Evolutionary conservation across 495 filamentous ascomycete genomes (phyloP).

Genomic region (Penicillium macrosclerotiorum): DNA sequence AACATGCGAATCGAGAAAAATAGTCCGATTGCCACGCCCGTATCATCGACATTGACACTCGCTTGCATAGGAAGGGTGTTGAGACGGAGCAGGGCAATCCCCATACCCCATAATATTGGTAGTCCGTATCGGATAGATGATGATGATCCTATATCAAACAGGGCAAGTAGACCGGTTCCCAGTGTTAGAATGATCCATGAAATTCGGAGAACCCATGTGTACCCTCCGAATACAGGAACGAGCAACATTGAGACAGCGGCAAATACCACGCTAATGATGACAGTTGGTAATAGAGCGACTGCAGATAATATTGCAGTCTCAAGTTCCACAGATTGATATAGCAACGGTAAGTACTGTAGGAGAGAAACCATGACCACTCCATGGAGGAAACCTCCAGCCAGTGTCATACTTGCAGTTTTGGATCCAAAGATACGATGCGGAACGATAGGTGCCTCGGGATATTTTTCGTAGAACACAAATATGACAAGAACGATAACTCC

Average conservation of each 20-base stretch:
- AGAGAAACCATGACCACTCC: slow-evolving; percentile 14
- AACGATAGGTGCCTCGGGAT: slow-evolving; percentile 7
- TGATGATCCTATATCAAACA: slow-evolving; percentile 19
- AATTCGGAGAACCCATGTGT: slow-evolving; percentile 41
- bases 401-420: slow-evolving; percentile 23
- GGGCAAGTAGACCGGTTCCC: slow-evolving; percentile 38
- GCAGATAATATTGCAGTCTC: slow-evolving; percentile 29
- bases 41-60: slow-evolving; percentile 24
- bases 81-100: slow-evolving; percentile 21
- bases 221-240: slow-evolving; percentile 37
- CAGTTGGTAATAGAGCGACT: slow-evolving; percentile 8
- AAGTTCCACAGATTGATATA: slow-evolving; percentile 40
- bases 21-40: slow-evolving; percentile 34
- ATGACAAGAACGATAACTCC: slow-evolving; percentile 13
- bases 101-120: slow-evolving; percentile 12
- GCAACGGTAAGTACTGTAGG: slow-evolving; percentile 45
- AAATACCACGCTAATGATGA: slow-evolving; percentile 4
- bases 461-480: slow-evolving; percentile 18
- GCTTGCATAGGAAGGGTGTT: background rate
- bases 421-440: slow-evolving; percentile 33
- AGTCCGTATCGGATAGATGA: background rate
- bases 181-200: slow-evolving; percentile 38
- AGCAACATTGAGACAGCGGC: slow-evolving; percentile 22
- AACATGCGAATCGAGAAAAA: slow-evolving; percentile 38
- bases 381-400: slow-evolving; percentile 13